These are phyloP conservation scores for Wickerhamomyces mucosus DNA, from an alignment of 805 yeast genomes.

Conservation along the genomic window DNA sequence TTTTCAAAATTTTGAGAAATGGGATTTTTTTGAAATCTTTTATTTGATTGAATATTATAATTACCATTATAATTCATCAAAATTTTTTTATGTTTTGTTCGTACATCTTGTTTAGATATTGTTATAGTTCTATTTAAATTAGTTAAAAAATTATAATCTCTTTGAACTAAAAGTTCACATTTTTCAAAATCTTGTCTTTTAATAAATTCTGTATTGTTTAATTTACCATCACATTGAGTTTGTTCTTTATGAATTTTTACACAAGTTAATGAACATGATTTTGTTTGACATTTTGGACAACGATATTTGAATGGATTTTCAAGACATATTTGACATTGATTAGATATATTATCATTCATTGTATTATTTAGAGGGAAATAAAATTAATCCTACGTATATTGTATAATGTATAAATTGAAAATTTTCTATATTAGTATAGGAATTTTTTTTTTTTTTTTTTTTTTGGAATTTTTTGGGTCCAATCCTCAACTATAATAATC, in stretches of 20 bases:
- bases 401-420: too few relatives aligned
- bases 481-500: too few relatives aligned
- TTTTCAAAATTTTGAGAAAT: constrained; percentile 5
- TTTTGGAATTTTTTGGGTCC: too few relatives aligned
- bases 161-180: constrained; percentile 33
- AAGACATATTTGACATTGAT: constrained; percentile 38
- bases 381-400: too few relatives aligned
- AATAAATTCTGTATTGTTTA: constrained; percentile 53
- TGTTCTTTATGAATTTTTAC: constrained; percentile 59
- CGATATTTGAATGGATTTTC: constrained; percentile 44
- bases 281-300: constrained; percentile 68
- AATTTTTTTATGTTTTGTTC: constrained; percentile 34
- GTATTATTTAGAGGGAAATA: too few relatives aligned
- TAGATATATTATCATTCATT: constrained; percentile 2
- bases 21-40: constrained; percentile 14
- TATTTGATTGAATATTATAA: too few relatives aligned
- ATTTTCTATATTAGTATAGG: too few relatives aligned
- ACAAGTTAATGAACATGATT: constrained; percentile 66
- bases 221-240: constrained; percentile 54
- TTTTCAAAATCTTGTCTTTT: constrained; percentile 36
- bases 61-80: too few relatives aligned
- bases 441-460: too few relatives aligned
- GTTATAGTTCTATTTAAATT: constrained; percentile 48
- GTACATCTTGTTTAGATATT: constrained; percentile 45
- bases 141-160: constrained; percentile 75